Conservation (phyloP, 1,284 basidiomycete genomes). For the Tilletia caries region DNA sequence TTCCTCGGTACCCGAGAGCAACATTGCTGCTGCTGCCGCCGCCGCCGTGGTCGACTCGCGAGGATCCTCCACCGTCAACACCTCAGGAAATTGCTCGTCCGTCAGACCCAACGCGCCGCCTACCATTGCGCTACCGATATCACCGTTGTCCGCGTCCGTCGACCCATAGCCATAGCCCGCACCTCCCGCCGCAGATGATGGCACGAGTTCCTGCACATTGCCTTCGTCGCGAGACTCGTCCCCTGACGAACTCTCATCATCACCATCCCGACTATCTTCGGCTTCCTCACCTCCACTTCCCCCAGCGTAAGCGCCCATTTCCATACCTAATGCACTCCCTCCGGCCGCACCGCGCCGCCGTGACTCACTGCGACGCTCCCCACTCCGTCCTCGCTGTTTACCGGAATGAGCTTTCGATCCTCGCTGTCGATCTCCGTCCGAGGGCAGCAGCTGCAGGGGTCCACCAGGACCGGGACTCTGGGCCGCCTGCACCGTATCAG, state of each 20-base stretch:
- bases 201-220: not conserved
- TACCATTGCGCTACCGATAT: not conserved
- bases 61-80: conserved; percentile 3
- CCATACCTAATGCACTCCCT: not conserved
- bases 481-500: conserved; percentile 12
- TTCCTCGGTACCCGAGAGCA: not conserved
- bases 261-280: conserved; percentile 37
- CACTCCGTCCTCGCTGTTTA: not conserved
- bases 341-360: not conserved
- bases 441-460: not conserved
- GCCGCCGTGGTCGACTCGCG: conserved; percentile 16
- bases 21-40: conserved; percentile 17
- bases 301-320: not conserved
- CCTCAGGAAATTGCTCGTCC: conserved; percentile 7
- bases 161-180: conserved; percentile 13
- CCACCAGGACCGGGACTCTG: conserved; percentile 10
- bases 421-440: not conserved
- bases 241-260: conserved; percentile 37
- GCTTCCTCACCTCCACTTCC: not conserved
- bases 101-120: conserved; percentile 4
- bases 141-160: not conserved
- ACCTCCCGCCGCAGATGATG: not conserved
- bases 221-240: conserved; percentile 20
- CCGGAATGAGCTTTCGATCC: not conserved
- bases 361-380: not conserved